phyloP scores from a whole-genome alignment of 495 filamentous ascomycete species.

The Penicillium dipodomyicola region DNA sequence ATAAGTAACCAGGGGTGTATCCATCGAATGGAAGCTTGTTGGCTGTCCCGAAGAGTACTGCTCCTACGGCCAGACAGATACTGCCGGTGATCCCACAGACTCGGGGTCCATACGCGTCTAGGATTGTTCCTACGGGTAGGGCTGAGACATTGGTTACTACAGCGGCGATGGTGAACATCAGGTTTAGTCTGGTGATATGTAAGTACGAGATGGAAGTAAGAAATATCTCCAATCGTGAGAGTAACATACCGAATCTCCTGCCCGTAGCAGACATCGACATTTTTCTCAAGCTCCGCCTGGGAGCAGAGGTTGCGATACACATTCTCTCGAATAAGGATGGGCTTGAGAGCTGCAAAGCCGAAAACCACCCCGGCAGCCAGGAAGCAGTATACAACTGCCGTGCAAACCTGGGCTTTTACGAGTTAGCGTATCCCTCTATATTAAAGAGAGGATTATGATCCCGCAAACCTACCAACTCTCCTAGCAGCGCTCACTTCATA shows the following conservation, averaged over 20 bases:
- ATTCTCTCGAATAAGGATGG: slow-evolving; percentile 61
- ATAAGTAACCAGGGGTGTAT: slow-evolving; percentile 75
- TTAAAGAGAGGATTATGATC: not conserved
- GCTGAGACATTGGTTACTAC: slow-evolving; percentile 67
- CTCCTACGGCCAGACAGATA: slow-evolving; percentile 65
- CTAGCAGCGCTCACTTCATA: slow-evolving; percentile 67
- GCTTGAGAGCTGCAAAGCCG: slow-evolving; percentile 73
- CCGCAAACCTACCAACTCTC: slow-evolving; percentile 56
- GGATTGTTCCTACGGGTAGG: slow-evolving; percentile 72
- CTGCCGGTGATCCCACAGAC: slow-evolving; percentile 72
- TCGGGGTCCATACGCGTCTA: slow-evolving; percentile 79
- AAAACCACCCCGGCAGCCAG: slow-evolving; percentile 73
- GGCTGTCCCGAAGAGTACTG: slow-evolving; percentile 69
- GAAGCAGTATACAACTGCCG: slow-evolving; percentile 77
- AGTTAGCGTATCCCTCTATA: slow-evolving; percentile 5
- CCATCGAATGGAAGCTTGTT: slow-evolving; percentile 61
- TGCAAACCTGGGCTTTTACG: slow-evolving; percentile 36
- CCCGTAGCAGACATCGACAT: slow-evolving; percentile 64
- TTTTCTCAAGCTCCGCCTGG: slow-evolving; percentile 53
- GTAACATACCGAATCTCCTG: slow-evolving; percentile 67
- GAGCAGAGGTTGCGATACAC: slow-evolving; percentile 64
- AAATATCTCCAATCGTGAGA: not conserved
- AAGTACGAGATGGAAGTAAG: slow-evolving; percentile 12
- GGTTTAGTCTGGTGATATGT: slow-evolving; percentile 57
- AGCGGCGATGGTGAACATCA: slow-evolving; percentile 80